Conservation (phyloP, 1,139 yeast genomes). For the Dujonia santamariae region DNA sequence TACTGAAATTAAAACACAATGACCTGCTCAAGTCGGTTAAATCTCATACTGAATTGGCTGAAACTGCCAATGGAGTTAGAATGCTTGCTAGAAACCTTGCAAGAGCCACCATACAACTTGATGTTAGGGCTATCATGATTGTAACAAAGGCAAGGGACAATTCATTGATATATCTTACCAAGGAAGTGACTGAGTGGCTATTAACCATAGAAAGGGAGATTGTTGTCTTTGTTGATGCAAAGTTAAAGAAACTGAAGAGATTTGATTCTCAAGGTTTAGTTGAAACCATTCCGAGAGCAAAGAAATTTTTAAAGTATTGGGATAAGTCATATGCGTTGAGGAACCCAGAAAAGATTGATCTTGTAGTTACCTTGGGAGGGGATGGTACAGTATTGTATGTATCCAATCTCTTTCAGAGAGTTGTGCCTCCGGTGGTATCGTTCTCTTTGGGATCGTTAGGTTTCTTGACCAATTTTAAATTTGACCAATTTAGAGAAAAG, state of each 20-base stretch:
- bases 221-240: conserved; percentile 67
- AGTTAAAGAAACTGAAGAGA: conserved; percentile 57
- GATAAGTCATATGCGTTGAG: conserved; percentile 51
- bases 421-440: conserved; percentile 86
- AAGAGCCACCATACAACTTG: conserved; percentile 69
- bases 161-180: conserved; percentile 66
- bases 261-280: conserved; percentile 50
- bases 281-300: conserved; percentile 39
- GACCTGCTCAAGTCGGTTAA: conserved; percentile 48
- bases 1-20: conserved; percentile 32
- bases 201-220: conserved; percentile 46
- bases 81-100: conserved; percentile 72
- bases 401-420: conserved; percentile 71
- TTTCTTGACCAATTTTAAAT: conserved; percentile 73
- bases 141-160: conserved; percentile 87
- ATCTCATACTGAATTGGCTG: conserved; percentile 73
- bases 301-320: conserved; percentile 61
- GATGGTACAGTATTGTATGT: conserved; percentile 88
- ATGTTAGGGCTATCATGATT: conserved; percentile 68
- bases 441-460: conserved; percentile 82
- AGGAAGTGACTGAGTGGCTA: conserved; percentile 79
- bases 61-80: conserved; percentile 85
- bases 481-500: conserved; percentile 61
- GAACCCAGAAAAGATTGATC: conserved; percentile 64
- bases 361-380: conserved; percentile 81